These are phyloP conservation scores for Ophiostoma montium DNA, from an alignment of 2,329 filamentous ascomycete species.

Conservation along the genomic window DNA sequence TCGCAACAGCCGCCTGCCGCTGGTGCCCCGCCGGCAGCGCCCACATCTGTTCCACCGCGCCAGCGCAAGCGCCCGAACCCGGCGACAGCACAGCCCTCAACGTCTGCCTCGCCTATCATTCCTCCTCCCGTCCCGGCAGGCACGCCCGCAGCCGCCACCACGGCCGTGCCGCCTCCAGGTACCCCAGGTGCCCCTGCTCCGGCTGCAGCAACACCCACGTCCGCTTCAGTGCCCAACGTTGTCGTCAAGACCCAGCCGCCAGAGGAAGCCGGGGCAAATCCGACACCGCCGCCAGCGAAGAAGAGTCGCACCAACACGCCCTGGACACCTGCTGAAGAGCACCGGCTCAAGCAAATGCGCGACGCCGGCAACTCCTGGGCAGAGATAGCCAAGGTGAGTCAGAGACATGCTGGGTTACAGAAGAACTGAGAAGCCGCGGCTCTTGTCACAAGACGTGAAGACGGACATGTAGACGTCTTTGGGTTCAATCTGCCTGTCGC, in stretches of 20 bases:
- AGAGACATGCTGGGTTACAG: not conserved
- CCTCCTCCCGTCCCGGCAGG: constrained; percentile 14
- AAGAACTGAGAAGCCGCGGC: not conserved
- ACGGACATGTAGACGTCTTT: no score
- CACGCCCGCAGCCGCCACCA: constrained; percentile 16
- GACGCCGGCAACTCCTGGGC: constrained; percentile 92
- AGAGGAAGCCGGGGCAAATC: constrained; percentile 21
- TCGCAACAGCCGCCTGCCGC: constrained; percentile 14
- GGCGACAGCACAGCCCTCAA: constrained; percentile 14
- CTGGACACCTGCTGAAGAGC: constrained; percentile 91
- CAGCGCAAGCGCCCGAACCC: constrained; percentile 28
- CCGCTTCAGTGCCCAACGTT: constrained; percentile 11
- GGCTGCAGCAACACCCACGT: constrained; percentile 7
- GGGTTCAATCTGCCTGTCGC: no score
- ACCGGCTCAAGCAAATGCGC: constrained; percentile 83
- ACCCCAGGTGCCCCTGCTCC: constrained; percentile 23
- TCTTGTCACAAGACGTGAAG: not conserved
- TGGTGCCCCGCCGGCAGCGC: constrained; percentile 11
- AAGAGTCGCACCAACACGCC: constrained; percentile 98
- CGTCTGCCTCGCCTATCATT: constrained; percentile 12
- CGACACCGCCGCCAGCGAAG: constrained; percentile 50
- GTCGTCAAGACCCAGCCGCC: constrained; percentile 11
- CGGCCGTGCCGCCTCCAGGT: constrained; percentile 17
- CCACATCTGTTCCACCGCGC: constrained; percentile 19
- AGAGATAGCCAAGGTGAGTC: constrained; percentile 82